phyloP scores from a whole-genome alignment of 208 protist genomes.

The Vickermania spadyakhi region DNA sequence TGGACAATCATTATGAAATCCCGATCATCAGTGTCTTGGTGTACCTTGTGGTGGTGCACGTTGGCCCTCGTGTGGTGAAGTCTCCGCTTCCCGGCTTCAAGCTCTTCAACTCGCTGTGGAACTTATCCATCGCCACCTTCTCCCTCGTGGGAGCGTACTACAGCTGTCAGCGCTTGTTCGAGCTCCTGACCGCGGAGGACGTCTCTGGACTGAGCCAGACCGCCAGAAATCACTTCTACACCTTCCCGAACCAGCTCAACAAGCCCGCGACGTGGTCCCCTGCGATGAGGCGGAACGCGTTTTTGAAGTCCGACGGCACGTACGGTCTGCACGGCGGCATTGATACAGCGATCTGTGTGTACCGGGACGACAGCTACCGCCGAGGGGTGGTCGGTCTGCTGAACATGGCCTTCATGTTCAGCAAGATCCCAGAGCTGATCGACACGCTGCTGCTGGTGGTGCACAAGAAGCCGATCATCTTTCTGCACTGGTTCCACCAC shows the following conservation, averaged over 20 bases:
- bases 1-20: neutral
- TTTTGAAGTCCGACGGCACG: constrained; percentile 5
- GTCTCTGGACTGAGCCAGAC: constrained; percentile 20
- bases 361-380: constrained; percentile 30
- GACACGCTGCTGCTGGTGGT: constrained; percentile 82
- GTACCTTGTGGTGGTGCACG: constrained; percentile 33
- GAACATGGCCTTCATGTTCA: constrained; percentile 58
- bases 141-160: constrained; percentile 49
- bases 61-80: constrained; percentile 14
- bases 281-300: neutral
- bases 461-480: constrained; percentile 81
- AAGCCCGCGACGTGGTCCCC: neutral
- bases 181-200: constrained; percentile 20
- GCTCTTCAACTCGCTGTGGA: constrained; percentile 64
- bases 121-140: constrained; percentile 67
- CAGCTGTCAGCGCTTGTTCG: constrained; percentile 38
- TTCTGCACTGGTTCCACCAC: constrained; percentile 93
- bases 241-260: neutral
- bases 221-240: neutral
- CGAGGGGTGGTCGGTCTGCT: constrained; percentile 27
- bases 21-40: constrained; percentile 7
- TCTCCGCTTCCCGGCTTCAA: constrained; percentile 38
- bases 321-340: constrained; percentile 24
- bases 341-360: constrained; percentile 37
- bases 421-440: constrained; percentile 85